A percentile compares a stretch with the other conserved stretches of the same genome.
These are phyloP conservation scores for Candida yuanshanica DNA, from an alignment of 805 yeast genomes.

Conservation along the genomic window DNA sequence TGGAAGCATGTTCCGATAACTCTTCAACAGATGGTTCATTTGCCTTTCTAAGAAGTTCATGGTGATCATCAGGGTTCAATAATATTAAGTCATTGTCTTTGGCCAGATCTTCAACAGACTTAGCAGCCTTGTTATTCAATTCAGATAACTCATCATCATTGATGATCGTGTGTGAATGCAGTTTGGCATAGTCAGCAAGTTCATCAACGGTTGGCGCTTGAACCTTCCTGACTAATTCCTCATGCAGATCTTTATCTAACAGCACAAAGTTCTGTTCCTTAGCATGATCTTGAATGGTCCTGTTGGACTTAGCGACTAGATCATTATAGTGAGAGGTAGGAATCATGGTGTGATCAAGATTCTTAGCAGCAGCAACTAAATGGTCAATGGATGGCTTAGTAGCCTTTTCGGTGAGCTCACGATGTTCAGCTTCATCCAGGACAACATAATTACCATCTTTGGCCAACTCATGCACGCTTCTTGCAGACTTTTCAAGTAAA, in stretches of 20 bases:
- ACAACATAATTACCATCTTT: slow-evolving; percentile 12
- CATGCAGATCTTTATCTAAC: slow-evolving; percentile 5
- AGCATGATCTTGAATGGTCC: slow-evolving; percentile 16
- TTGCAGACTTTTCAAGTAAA: slow-evolving; percentile 15
- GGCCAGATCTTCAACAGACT: slow-evolving; percentile 7
- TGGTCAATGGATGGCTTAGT: slow-evolving; percentile 18
- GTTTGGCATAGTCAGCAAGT: slow-evolving; percentile 10
- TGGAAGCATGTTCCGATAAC: slow-evolving; percentile 16
- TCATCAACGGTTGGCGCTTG: slow-evolving; percentile 16
- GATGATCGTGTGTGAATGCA: slow-evolving; percentile 17
- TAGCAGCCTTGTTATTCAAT: slow-evolving; percentile 1
- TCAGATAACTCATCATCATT: slow-evolving; percentile 1
- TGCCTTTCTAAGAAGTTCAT: slow-evolving; percentile 1
- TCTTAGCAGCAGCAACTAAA: slow-evolving; percentile 11
- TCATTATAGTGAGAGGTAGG: slow-evolving; percentile 13
- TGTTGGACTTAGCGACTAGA: slow-evolving; percentile 10
- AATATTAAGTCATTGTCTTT: not conserved
- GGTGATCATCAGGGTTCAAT: not conserved
- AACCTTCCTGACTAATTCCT: slow-evolving; percentile 13
- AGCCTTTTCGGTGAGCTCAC: slow-evolving; percentile 16
- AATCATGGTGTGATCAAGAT: slow-evolving; percentile 16
- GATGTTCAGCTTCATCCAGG: slow-evolving; percentile 9
- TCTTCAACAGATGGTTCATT: slow-evolving; percentile 20
- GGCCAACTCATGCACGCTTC: slow-evolving; percentile 18
- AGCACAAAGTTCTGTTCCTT: slow-evolving; percentile 7